phyloP scores from a whole-genome alignment of 75 land plant species.

The Cupressus sempervirens region DNA sequence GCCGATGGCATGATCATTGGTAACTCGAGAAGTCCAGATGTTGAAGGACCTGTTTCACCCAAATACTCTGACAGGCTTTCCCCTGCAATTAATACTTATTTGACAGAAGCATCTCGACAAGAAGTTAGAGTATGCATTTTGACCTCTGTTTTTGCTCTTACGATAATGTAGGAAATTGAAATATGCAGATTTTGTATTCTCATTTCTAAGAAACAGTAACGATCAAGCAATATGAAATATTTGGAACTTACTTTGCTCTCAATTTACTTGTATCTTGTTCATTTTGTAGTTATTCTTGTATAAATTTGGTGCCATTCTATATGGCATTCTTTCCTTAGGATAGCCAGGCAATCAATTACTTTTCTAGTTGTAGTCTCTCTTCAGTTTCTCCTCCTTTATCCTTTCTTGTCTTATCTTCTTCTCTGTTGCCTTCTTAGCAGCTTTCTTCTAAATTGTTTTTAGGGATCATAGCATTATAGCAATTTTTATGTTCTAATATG shows the following conservation, averaged over 20 bases:
- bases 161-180: not conserved
- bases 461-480: no score
- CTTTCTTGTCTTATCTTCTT: no score
- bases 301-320: not conserved
- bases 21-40: constrained; percentile 62
- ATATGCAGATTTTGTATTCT: not conserved
- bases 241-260: not conserved
- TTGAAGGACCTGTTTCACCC: constrained; percentile 70
- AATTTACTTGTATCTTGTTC: not conserved
- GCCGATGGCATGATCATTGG: constrained; percentile 64
- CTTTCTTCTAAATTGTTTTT: no score
- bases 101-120: constrained; percentile 89
- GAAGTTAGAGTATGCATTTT: constrained; percentile 67
- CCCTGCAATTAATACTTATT: constrained; percentile 79
- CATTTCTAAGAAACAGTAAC: not conserved
- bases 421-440: no score
- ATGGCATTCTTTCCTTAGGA: not conserved
- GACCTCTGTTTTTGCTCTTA: not conserved
- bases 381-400: no score
- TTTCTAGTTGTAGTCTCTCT: no score
- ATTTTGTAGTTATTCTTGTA: not conserved
- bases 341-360: not conserved
- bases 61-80: constrained; percentile 94
- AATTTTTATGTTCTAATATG: no score
- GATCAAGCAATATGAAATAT: not conserved